A percentile compares a stretch with the other conserved stretches of the same genome.
These are phyloP conservation scores for Meira nashicola DNA, from an alignment of 1,284 basidiomycete species.

Conservation along the genomic window DNA sequence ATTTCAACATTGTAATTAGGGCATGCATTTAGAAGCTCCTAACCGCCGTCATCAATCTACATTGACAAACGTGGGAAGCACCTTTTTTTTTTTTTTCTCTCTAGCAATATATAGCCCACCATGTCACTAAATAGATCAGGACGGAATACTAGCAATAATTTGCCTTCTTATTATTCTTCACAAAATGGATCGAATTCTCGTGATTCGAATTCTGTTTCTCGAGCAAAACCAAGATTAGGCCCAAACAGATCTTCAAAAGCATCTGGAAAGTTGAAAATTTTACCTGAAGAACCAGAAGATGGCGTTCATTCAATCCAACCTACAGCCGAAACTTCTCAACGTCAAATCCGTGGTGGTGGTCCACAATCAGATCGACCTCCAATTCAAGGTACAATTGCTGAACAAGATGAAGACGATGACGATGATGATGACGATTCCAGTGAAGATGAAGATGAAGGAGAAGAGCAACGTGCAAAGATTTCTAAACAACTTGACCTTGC, in stretches of 20 bases:
- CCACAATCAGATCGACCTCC: background rate
- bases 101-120: no score
- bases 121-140: constrained; percentile 2
- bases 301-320: constrained; percentile 20
- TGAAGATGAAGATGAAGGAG: constrained; percentile 14
- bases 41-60: no score
- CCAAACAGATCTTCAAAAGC: constrained; percentile 67
- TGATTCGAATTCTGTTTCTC: background rate
- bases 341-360: background rate
- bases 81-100: no score
- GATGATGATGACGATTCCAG: constrained; percentile 13
- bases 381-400: background rate
- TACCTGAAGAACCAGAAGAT: constrained; percentile 80
- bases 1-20: no score
- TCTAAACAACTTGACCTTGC: constrained; percentile 32
- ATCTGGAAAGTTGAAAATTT: constrained; percentile 80
- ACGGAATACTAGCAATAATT: background rate
- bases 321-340: background rate
- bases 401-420: constrained; percentile 6
- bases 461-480: constrained; percentile 35
- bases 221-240: constrained; percentile 16
- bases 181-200: background rate
- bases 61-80: no score
- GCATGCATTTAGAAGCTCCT: no score
- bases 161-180: constrained; percentile 5